Evolutionary conservation across 2,329 filamentous ascomycete genomes (phyloP), one percentile per base, ranked within the genome.

Genomic region (Epichloe typhina): DNA sequence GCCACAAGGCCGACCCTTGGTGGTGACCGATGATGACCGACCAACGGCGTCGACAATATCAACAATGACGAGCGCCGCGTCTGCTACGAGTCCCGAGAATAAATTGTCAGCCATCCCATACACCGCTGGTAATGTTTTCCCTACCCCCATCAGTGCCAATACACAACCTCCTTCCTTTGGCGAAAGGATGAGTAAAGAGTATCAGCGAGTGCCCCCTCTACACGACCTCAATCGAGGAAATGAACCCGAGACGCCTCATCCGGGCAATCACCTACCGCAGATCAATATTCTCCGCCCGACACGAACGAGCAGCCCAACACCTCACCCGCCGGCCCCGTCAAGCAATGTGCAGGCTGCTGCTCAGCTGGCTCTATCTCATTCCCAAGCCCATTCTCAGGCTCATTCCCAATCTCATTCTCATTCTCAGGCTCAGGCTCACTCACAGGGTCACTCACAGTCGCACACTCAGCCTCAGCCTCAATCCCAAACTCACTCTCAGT

Each of bases 121-220:
- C 59, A 71, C 72, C 33, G 69, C 75, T 5, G 72, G 70, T 47
- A 81, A 76, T 61, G 70, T 75, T 23, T 81, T 80, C 53, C 77
- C 78, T 31, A 84, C 80, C 15, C 80, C 80, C 9, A 72, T 83
- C 59, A 83, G 79, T 62, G 80, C 80, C 42, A 73, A 71, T 52
- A 66, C 66, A 17, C 69, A 70, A 51, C 62, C 68, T 15, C 61
- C 68, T 8, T 65, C 69, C 4, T 76, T 75, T 57, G 67, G 68
- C 43, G 73, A 76, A 42, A 70, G 72, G 57, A 67, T 72, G 52
- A 68, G 73, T 54, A 80, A 79, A 59, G 79, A 80, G 59, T 83
- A 81, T 56, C 72, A 77, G 58, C 76, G 79, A 36, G 72, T 80
- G 53, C 78, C 79, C 46, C 77, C 79, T 39, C 64, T 83, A 50